phyloP scores from a whole-genome alignment of 179 eudicot species.

The Dionaea muscipula region DNA sequence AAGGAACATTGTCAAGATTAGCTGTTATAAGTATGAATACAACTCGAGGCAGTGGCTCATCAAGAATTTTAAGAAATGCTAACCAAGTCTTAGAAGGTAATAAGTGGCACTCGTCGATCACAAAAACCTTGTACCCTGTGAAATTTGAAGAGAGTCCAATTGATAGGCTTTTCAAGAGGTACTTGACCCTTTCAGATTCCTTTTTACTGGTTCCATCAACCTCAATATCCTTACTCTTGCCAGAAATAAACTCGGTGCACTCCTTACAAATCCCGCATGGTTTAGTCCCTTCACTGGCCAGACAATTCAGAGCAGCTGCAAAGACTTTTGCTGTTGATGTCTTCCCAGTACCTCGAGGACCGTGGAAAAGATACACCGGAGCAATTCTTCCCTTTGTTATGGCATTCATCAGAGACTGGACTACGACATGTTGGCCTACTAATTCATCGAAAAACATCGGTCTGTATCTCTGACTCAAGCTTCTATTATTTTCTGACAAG shows the following conservation, averaged over 20 bases:
- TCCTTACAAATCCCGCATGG: conserved; percentile 92
- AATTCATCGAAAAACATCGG: conserved; percentile 86
- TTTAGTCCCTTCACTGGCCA: conserved; percentile 61
- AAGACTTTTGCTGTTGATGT: conserved; percentile 78
- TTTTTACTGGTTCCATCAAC: conserved; percentile 66
- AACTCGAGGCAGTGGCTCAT: conserved; percentile 56
- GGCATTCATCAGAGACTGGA: conserved; percentile 70
- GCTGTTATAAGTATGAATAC: conserved; percentile 73
- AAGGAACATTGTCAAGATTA: conserved; percentile 82
- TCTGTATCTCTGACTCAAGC: conserved; percentile 79
- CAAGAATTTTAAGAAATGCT: conserved; percentile 72
- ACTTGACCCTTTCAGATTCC: conserved; percentile 46
- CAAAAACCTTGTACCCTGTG: conserved; percentile 42
- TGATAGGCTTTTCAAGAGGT: conserved; percentile 43
- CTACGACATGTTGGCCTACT: conserved; percentile 73
- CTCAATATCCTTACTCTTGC: conserved; percentile 59
- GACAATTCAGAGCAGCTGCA: conserved; percentile 85
- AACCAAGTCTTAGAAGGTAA: conserved; percentile 78
- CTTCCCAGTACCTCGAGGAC: conserved; percentile 97
- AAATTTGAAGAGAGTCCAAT: conserved; percentile 37
- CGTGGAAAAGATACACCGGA: conserved; percentile 84
- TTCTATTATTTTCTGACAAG: conserved; percentile 49
- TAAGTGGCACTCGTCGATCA: conserved; percentile 81
- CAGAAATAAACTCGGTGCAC: conserved; percentile 66
- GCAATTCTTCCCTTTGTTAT: conserved; percentile 66